These are phyloP conservation scores for Apostasia shenzhenica DNA, from an alignment of 106 monocot genomes.

Conservation along the genomic window DNA sequence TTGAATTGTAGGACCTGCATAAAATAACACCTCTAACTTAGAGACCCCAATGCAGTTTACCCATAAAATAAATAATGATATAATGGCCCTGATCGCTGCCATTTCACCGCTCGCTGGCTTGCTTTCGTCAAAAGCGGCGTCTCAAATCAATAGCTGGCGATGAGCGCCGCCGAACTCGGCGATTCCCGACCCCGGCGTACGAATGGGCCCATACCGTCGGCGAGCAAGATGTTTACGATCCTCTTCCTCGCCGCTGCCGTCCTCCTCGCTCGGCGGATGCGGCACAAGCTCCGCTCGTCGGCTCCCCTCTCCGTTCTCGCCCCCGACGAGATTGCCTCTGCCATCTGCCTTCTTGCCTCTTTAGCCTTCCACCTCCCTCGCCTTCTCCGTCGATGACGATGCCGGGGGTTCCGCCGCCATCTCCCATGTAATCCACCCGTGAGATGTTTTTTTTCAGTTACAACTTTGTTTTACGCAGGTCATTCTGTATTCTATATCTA, in stretches of 20 bases:
- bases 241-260: slow-evolving; percentile 9
- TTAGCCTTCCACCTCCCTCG: slow-evolving; percentile 6
- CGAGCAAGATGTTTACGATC: slow-evolving; percentile 15
- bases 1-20: too few species aligned
- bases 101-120: too few species aligned
- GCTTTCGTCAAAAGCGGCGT: too few species aligned
- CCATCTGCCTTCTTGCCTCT: slow-evolving; percentile 5
- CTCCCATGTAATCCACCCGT: too few species aligned
- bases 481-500: too few species aligned
- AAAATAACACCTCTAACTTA: too few species aligned
- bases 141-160: neutral
- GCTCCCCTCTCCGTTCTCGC: slow-evolving; percentile 5
- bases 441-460: too few species aligned
- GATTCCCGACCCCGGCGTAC: neutral
- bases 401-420: too few species aligned
- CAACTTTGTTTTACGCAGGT: too few species aligned
- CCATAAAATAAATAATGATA: too few species aligned
- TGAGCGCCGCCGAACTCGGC: neutral
- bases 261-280: slow-evolving; percentile 8
- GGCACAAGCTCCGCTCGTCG: slow-evolving; percentile 6
- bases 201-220: slow-evolving; percentile 5
- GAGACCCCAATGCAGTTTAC: too few species aligned
- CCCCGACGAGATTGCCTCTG: slow-evolving; percentile 13
- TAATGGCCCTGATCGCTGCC: too few species aligned
- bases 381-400: neutral